Evolutionary conservation across 208 protist species (phyloP).

Genomic region (Crithidia fasciculata): DNA sequence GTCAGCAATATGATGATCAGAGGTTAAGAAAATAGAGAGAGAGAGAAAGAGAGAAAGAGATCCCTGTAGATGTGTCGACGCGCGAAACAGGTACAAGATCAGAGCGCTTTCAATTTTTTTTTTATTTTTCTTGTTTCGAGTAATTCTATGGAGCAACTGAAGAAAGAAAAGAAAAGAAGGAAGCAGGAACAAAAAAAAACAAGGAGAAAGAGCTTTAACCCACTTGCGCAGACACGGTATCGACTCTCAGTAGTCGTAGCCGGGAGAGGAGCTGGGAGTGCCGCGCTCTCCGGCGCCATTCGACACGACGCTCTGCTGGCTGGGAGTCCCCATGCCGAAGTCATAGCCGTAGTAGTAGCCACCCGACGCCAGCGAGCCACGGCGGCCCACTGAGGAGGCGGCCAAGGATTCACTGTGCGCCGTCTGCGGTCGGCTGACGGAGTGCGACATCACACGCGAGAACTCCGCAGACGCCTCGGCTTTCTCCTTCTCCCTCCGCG

Average conservation of each 20-base stretch:
- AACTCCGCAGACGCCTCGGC: conserved; percentile 13
- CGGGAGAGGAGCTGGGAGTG: conserved; percentile 2
- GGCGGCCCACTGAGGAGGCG: not conserved
- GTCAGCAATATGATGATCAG: not conserved
- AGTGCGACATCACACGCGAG: conserved; percentile 13
- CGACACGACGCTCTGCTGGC: conserved; percentile 18
- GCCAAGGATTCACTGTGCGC: conserved; percentile 12
- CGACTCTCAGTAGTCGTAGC: conserved; percentile 1
- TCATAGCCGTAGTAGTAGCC: conserved; percentile 46
- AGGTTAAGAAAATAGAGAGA: conserved; percentile 1
- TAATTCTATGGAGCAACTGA: not conserved
- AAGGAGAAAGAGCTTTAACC: not conserved
- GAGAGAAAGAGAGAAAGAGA: not conserved
- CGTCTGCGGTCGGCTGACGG: not conserved
- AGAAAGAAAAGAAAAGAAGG: not conserved
- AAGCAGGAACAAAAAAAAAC: not conserved
- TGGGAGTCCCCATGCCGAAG: conserved; percentile 18
- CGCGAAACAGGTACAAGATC: too few species aligned
- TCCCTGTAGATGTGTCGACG: too few species aligned
- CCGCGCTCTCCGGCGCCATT: not conserved
- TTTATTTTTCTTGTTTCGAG: too few species aligned
- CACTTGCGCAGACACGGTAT: not conserved
- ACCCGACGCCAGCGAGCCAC: conserved; percentile 19
- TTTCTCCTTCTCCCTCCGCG: not conserved
- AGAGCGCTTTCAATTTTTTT: too few species aligned